Percentiles rank a stretch among this genome's conserved stretches.
phyloP scores from a whole-genome alignment of 2,329 filamentous ascomycete species.

The Hypoxylon sp. region DNA sequence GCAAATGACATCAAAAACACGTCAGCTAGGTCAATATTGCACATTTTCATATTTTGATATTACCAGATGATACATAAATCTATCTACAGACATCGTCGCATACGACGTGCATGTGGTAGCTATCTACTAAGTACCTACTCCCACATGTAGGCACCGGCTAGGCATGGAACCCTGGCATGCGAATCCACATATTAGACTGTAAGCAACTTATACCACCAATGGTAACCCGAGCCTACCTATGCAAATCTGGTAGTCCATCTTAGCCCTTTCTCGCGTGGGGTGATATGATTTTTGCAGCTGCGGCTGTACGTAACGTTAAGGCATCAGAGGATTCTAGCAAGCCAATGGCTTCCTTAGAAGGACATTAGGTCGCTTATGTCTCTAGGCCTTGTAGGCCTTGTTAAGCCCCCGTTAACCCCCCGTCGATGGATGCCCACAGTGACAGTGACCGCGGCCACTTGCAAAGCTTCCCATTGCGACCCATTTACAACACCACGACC shows the following conservation, averaged over 20 bases:
- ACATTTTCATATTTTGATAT: no score
- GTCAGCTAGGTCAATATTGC: background rate
- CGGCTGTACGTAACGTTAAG: constrained; percentile 29
- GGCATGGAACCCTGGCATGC: constrained; percentile 1
- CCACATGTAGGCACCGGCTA: constrained; percentile 11
- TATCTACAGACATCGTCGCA: constrained; percentile 6
- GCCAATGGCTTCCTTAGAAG: constrained; percentile 22
- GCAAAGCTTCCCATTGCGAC: constrained; percentile 47
- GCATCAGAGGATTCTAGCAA: constrained; percentile 15
- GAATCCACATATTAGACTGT: constrained; percentile 32
- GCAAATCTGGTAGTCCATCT: background rate
- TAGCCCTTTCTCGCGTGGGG: constrained; percentile 33
- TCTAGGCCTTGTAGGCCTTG: constrained; percentile 6
- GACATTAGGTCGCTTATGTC: constrained; percentile 34
- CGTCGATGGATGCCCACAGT: constrained; percentile 18
- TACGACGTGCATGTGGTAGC: background rate
- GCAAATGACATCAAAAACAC: background rate
- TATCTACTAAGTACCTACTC: background rate
- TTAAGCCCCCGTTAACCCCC: constrained; percentile 18
- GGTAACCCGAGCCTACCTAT: background rate
- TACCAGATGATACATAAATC: constrained; percentile 1
- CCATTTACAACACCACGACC: constrained; percentile 39
- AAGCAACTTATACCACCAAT: constrained; percentile 17
- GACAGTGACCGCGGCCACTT: constrained; percentile 29
- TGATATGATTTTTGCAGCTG: constrained; percentile 28